These are phyloP conservation scores for Yarrowia sp. DNA, from an alignment of 805 yeast genomes.

Conservation along the genomic window DNA sequence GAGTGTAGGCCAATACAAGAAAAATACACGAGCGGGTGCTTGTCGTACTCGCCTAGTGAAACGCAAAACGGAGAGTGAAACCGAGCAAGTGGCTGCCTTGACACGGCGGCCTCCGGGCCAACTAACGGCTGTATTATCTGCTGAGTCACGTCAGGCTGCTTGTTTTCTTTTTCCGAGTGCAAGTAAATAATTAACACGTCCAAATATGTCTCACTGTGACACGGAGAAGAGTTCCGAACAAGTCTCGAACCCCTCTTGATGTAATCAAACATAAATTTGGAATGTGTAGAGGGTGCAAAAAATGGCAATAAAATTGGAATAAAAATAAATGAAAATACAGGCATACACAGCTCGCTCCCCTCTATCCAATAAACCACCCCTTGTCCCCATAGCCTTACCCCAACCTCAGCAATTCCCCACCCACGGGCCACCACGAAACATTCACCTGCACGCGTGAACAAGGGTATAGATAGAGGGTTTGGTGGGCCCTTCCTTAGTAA, in stretches of 20 bases:
- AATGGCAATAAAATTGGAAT: neutral
- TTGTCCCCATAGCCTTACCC: neutral
- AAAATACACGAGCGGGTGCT: neutral
- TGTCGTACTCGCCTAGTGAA: conserved; percentile 8
- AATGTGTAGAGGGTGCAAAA: neutral
- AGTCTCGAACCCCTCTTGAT: too few relatives aligned
- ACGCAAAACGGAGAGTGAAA: neutral
- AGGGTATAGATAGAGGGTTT: conserved; percentile 1
- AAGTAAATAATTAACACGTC: neutral
- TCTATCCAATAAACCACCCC: neutral
- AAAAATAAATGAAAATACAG: too few relatives aligned
- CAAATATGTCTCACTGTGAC: neutral
- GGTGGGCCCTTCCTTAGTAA: neutral
- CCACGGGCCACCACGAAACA: neutral
- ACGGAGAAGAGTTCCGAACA: too few relatives aligned
- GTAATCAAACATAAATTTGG: conserved; percentile 1
- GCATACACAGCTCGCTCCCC: too few relatives aligned
- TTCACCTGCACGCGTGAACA: conserved; percentile 19
- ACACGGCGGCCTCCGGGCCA: neutral
- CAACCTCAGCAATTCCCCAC: neutral
- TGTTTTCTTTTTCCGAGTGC: neutral
- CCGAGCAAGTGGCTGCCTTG: neutral
- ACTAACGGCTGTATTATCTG: neutral
- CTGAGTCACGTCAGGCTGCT: neutral
- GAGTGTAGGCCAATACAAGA: neutral